Percentiles rank a stretch among this genome's conserved stretches.
Evolutionary conservation across 2,329 filamentous ascomycete species (phyloP).

Genomic region (Leptographium lundbergii): DNA sequence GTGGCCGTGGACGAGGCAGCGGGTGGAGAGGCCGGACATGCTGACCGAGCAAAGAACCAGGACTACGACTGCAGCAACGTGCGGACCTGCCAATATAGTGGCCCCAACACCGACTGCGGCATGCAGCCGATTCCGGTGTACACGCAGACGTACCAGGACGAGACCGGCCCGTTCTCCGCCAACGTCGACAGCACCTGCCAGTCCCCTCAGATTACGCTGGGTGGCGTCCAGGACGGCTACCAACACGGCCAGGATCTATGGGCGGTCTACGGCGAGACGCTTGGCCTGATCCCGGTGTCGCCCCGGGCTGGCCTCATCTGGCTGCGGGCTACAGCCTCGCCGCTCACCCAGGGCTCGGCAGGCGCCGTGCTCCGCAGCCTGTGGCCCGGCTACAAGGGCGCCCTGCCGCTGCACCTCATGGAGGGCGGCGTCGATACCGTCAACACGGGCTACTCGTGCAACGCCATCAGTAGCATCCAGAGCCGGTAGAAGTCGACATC

Average conservation of each 20-base stretch:
- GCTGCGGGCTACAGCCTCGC: not conserved
- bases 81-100: not conserved
- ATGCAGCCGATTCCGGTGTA: slow-evolving; percentile 1
- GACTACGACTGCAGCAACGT: slow-evolving; percentile 1
- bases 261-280: slow-evolving; percentile 1
- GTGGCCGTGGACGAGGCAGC: not conserved
- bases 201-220: slow-evolving; percentile 3
- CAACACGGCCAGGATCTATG: slow-evolving; percentile 3
- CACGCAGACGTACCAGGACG: not conserved
- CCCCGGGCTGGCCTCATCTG: not conserved
- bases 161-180: not conserved
- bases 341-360: slow-evolving; percentile 1
- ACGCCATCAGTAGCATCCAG: not conserved
- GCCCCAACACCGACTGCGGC: not conserved
- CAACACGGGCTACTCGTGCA: slow-evolving; percentile 3
- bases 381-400: slow-evolving; percentile 1
- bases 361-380: slow-evolving; percentile 1
- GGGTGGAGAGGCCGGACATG: not conserved
- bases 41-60: not conserved
- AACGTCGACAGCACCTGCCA: slow-evolving; percentile 2
- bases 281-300: slow-evolving; percentile 1
- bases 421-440: not conserved
- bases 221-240: slow-evolving; percentile 2
- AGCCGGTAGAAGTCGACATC: not conserved
- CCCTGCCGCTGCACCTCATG: slow-evolving; percentile 1